Conservation (phyloP, 129 eudicot genomes). For the Pseudognaphalium luteoalbum region DNA sequence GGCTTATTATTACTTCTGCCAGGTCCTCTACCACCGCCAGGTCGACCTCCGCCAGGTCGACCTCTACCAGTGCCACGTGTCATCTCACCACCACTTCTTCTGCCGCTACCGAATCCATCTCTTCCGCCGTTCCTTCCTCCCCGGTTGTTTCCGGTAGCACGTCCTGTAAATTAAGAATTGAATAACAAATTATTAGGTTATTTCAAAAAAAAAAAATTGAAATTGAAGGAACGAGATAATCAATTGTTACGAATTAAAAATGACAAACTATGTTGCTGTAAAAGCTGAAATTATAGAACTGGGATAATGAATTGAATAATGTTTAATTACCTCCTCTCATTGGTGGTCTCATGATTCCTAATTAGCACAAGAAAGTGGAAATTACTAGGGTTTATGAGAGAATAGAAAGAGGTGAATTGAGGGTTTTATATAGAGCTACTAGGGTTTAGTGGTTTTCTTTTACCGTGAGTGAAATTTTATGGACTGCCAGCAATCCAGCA, state of each 20-base stretch:
- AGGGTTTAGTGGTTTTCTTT: constrained; percentile 31
- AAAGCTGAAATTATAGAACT: background rate
- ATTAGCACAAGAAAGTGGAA: too few relatives aligned
- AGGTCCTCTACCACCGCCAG: constrained; percentile 46
- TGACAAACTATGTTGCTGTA: too few relatives aligned
- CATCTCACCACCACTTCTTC: background rate
- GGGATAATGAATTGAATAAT: background rate
- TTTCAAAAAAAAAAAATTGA: too few relatives aligned
- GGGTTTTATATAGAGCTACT: constrained; percentile 21
- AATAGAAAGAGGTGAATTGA: constrained; percentile 21
- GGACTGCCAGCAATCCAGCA: too few relatives aligned
- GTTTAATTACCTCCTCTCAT: background rate
- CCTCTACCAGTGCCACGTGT: background rate
- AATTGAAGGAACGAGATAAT: too few relatives aligned
- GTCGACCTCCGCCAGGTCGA: background rate
- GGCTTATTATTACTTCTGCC: constrained; percentile 32
- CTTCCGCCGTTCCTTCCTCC: background rate
- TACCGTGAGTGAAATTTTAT: too few relatives aligned
- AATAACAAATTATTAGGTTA: too few relatives aligned
- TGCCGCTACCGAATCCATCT: background rate
- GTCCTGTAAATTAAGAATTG: constrained; percentile 13
- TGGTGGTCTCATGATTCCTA: background rate
- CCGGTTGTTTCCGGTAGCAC: constrained; percentile 26
- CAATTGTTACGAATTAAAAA: too few relatives aligned
- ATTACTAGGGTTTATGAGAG: constrained; percentile 27